Base-by-base conservation (phyloP, 2,329 filamentous ascomycete genomes). In the Aspergillus alliaceus region DNA sequence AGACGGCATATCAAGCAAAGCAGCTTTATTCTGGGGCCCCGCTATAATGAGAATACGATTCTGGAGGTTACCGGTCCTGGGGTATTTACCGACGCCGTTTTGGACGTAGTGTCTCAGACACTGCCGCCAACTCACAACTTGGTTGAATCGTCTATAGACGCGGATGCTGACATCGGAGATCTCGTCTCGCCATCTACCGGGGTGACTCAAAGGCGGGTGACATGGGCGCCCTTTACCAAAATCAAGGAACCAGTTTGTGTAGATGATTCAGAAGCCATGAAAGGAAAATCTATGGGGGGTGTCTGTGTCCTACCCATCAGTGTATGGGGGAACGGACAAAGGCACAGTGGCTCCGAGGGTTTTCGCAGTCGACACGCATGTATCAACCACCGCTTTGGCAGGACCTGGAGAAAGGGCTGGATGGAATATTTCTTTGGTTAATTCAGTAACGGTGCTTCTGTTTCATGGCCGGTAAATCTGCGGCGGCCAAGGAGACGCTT, bases 231-330 rank as follows among this genome's bases (percentile, higher is more conserved):
- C 15, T 74, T 74, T 37, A 64, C 73, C 40, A 34, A 60, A 7
- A 60, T 74, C 6, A 31, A 51, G 4, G 40, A 68, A 4, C 62
- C 66, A 1, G 22, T 72, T 8, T 73, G 71, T 44, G 58, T 71
- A 1, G 61, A 68, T 11, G 65, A 59, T 0, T 57, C 57, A 0
- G 65, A 70, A 15, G 59, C 65, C 2, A 57, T 48, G 29, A 9
- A 53, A 3, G 66, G 90, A 1, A 81, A 86, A 20, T 84, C 84
- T 8, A 86, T 91, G 66, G 90, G 90, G 25, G 90, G 91, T 3
- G 86, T 96, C 60, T 96, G 96, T 89, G 87, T 96, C 6, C 76
- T 98, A 46, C 93, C 93, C 0, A 77, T 96, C 35, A 97, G 96
- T 69, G 68, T 64, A 2, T 74, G 72, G 72, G 72, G 69, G 0